These are phyloP conservation scores for Oenanthe sinensis DNA, from an alignment of 129 eudicot species.

Conservation along the genomic window DNA sequence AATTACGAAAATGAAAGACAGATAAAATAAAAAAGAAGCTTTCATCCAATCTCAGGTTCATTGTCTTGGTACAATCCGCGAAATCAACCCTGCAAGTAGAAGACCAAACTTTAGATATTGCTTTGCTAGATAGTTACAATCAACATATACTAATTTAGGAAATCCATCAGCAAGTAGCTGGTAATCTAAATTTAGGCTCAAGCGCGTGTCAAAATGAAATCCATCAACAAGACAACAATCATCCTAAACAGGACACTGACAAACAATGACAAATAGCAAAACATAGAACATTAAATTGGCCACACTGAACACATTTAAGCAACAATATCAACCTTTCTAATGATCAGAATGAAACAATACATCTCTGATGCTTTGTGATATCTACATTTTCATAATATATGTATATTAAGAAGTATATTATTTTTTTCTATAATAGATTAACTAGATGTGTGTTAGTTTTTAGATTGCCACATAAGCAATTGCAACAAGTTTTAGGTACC, in stretches of 20 bases:
- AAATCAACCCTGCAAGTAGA: constrained; percentile 1
- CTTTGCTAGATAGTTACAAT: not conserved
- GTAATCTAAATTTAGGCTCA: not conserved
- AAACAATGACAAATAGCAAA: not conserved
- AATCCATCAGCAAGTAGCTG: not conserved
- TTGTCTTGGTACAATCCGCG: not conserved
- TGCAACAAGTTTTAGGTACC: not conserved
- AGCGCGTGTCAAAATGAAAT: not conserved
- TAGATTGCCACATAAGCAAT: not conserved
- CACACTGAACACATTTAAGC: too few species aligned
- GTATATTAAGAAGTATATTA: not conserved
- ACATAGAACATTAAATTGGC: too few species aligned
- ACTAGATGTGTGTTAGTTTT: not conserved
- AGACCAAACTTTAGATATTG: not conserved
- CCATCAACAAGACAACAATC: not conserved
- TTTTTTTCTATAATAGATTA: not conserved
- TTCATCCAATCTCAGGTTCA: not conserved
- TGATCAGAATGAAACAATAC: too few species aligned
- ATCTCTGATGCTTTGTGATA: not conserved
- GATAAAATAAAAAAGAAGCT: not conserved
- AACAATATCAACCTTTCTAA: too few species aligned
- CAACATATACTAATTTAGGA: not conserved
- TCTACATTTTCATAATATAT: not conserved
- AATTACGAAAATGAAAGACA: not conserved
- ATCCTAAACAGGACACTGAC: not conserved